Conservation (phyloP, 1,139 yeast species). For the Sugiyamaella sp. region DNA sequence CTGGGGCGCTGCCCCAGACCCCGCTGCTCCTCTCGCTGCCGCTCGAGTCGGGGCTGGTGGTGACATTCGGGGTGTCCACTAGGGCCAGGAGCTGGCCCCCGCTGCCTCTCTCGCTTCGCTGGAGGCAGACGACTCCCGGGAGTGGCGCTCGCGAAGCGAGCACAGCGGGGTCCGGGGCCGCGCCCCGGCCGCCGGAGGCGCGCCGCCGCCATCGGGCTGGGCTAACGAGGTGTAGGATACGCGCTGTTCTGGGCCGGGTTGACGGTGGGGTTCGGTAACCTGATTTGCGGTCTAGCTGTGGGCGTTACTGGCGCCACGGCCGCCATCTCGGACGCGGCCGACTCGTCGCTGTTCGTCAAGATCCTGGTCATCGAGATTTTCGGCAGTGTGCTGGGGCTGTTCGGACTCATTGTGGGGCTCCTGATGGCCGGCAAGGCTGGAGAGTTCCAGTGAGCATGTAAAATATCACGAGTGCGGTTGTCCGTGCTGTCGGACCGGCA, state of each 20-base stretch:
- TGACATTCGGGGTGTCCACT: too few species aligned
- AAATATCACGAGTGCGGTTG: too few species aligned
- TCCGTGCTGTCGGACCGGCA: too few species aligned
- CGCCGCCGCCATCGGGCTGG: background rate
- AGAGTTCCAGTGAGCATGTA: conserved; percentile 54
- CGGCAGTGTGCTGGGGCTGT: conserved; percentile 92
- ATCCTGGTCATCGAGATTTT: conserved; percentile 96
- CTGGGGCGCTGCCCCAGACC: too few species aligned
- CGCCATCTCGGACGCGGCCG: conserved; percentile 97
- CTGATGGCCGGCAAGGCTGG: conserved; percentile 95
- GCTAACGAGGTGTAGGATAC: conserved; percentile 45
- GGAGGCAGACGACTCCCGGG: too few species aligned
- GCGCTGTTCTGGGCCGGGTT: conserved; percentile 98
- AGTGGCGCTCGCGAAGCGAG: too few species aligned
- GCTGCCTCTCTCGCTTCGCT: too few species aligned
- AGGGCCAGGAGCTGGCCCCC: too few species aligned
- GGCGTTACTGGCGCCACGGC: conserved; percentile 99
- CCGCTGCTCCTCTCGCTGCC: too few species aligned
- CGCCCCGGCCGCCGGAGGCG: background rate
- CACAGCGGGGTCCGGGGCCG: too few species aligned
- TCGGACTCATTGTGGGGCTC: conserved; percentile 87
- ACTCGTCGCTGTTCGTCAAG: conserved; percentile 90
- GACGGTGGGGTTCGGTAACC: conserved; percentile 90
- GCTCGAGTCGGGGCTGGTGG: too few species aligned
- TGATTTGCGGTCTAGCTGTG: conserved; percentile 96